A percentile compares a stretch with the other conserved stretches of the same genome.
Conservation (phyloP, 148 eudicot species). For the Rhododendron simsii region DNA sequence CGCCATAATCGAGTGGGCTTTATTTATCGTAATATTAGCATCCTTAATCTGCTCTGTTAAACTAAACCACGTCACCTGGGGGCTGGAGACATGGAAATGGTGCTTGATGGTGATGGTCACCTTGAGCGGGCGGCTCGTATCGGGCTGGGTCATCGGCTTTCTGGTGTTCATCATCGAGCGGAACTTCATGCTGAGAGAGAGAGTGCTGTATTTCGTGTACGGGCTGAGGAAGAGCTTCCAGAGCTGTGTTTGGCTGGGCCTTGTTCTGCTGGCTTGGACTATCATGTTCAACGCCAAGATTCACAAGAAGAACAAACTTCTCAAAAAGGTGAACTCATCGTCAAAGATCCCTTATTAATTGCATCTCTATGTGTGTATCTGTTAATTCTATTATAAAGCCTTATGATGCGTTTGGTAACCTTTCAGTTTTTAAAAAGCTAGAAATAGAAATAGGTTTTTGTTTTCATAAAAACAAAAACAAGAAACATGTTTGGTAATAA, state of each 20-base stretch:
- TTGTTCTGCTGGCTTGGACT: constrained; percentile 58
- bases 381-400: too few species aligned
- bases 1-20: constrained; percentile 37
- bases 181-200: constrained; percentile 67
- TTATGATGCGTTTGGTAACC: too few species aligned
- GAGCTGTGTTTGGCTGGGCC: constrained; percentile 61
- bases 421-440: too few species aligned
- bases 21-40: constrained; percentile 31
- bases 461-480: too few species aligned
- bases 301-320: constrained; percentile 31
- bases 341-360: neutral
- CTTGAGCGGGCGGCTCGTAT: constrained; percentile 58
- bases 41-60: constrained; percentile 39
- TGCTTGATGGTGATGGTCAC: constrained; percentile 55
- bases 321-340: constrained; percentile 13
- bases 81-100: constrained; percentile 58
- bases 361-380: too few species aligned
- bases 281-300: constrained; percentile 36
- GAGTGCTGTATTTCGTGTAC: constrained; percentile 61
- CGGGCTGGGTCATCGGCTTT: constrained; percentile 48
- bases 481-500: too few species aligned
- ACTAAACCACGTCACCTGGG: constrained; percentile 22
- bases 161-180: constrained; percentile 48
- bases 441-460: too few species aligned
- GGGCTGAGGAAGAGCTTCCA: constrained; percentile 54